Conservation (phyloP, 202 grass and related monocot species). For the Saccharum hybrid region DNA sequence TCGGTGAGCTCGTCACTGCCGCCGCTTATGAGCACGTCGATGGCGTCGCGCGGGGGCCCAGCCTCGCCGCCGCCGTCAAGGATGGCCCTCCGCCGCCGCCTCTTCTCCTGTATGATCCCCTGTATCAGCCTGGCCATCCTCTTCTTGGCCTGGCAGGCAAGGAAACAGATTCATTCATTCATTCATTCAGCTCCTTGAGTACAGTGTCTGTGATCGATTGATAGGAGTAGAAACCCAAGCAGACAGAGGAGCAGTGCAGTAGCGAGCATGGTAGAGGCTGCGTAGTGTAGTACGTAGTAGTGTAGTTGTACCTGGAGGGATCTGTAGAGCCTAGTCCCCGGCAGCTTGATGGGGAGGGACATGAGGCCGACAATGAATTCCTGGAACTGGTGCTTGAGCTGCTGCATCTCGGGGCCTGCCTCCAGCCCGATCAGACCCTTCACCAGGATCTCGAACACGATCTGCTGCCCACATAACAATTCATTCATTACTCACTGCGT, state of each 20-base stretch:
- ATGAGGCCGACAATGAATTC: slow-evolving; percentile 98
- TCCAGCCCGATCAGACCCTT: slow-evolving; percentile 87
- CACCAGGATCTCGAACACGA: slow-evolving; percentile 94
- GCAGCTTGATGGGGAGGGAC: slow-evolving; percentile 92
- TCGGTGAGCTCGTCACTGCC: slow-evolving; percentile 73
- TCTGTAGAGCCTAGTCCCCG: slow-evolving; percentile 82
- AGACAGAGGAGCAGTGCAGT: background rate
- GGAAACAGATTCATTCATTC: background rate
- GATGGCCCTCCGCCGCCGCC: slow-evolving; percentile 14
- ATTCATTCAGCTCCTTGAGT: background rate
- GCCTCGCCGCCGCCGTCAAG: background rate
- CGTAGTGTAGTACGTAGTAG: too few species aligned
- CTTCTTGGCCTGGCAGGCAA: slow-evolving; percentile 76
- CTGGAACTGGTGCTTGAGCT: slow-evolving; percentile 88
- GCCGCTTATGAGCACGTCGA: slow-evolving; percentile 79
- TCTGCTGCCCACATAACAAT: slow-evolving; percentile 58
- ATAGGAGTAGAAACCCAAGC: background rate
- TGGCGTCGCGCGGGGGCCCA: slow-evolving; percentile 41
- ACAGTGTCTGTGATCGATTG: background rate
- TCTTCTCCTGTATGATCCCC: slow-evolving; percentile 88
- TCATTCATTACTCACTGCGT: slow-evolving; percentile 6
- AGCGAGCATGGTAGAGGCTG: background rate
- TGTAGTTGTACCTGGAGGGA: slow-evolving; percentile 68
- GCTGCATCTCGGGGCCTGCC: slow-evolving; percentile 79
- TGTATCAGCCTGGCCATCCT: slow-evolving; percentile 81